Evolutionary conservation across 225 moss, liverwort and hornwort genomes (phyloP).

Genomic region (Marchantia polymorpha): DNA sequence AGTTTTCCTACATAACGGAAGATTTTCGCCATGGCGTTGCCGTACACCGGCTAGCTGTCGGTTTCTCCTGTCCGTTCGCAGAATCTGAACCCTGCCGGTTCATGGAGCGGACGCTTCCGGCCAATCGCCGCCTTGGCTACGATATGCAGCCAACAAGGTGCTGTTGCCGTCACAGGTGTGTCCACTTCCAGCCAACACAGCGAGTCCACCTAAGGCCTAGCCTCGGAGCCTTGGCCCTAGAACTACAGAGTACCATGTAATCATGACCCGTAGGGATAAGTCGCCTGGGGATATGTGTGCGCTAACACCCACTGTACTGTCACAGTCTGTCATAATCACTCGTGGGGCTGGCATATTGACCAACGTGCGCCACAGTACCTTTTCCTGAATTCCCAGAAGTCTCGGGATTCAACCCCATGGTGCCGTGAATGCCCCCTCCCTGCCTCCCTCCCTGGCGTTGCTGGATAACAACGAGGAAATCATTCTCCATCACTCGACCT

Average conservation of each 20-base stretch:
- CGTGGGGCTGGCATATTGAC: constrained; percentile 7
- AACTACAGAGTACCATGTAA: neutral
- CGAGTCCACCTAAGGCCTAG: neutral
- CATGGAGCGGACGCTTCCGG: neutral
- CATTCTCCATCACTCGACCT: neutral
- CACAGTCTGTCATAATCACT: constrained; percentile 9
- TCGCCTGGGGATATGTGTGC: neutral
- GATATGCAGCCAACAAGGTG: no score
- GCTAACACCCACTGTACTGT: constrained; percentile 1
- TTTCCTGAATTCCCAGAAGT: neutral
- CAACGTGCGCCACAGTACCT: neutral
- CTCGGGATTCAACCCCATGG: constrained; percentile 1
- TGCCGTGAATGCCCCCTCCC: neutral
- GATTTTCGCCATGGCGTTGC: neutral
- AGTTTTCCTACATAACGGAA: neutral
- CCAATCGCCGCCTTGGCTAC: no score
- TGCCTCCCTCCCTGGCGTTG: neutral
- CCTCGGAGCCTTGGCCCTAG: neutral
- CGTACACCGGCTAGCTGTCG: neutral
- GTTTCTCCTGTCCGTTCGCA: neutral
- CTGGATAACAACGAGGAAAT: neutral
- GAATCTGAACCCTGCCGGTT: neutral
- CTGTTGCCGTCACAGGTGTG: neutral
- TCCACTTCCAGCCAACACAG: neutral
- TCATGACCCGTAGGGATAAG: neutral